Base-by-base conservation (phyloP, 2,329 filamentous ascomycete genomes). In the Xylariales sp. region DNA sequence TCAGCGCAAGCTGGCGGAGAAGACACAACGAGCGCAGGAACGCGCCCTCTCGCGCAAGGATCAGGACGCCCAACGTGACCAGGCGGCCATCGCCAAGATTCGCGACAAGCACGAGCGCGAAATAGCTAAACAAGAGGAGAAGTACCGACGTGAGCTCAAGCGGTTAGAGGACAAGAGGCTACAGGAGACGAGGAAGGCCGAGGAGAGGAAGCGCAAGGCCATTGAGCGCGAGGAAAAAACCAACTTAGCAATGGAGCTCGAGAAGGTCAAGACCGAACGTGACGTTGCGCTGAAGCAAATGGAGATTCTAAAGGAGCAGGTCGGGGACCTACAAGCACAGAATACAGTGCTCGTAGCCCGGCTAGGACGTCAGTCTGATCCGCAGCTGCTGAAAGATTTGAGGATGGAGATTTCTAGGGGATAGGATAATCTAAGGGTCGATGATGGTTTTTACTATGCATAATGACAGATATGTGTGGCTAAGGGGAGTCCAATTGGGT, bases 111-210 rank as follows among this genome's bases (percentile, higher is more conserved):
- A 85, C 55, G 73, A 78, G 31, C 69, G 66, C 33, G 79, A 84
- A 46, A 56, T 81, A 0, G 74, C 76, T 29, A 85, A 83, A 53
- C 76, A 82, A 37, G 76, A 83, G 47, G 80, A 80, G 32, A 83
- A 81, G 48, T 81, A 82, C 49, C 71, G 74, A 45, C 72, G 71
- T 11, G 82, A 88, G 51, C 63, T 85, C 31, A 65, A 65, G 44
- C 83, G 81, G 57, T 62, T 85, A 3, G 77, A 86, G 45, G 72
- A 78, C 46, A 79, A 78, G 61, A 76, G 77, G 33, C 66, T 69
- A 41, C 73, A 71, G 40, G 84, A 88, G 51, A 68, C 78, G 42
- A 68, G 66, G 48, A 84, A 82, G 57, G 72, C 72, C 1, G 70
- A 73, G 40, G 70, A 72, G 32, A 60, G 68, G 18, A 62, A 61